Evolutionary conservation across 148 eudicot genomes (phyloP), one percentile per base, ranked within the genome.

Genomic region (Chenopodium album): DNA sequence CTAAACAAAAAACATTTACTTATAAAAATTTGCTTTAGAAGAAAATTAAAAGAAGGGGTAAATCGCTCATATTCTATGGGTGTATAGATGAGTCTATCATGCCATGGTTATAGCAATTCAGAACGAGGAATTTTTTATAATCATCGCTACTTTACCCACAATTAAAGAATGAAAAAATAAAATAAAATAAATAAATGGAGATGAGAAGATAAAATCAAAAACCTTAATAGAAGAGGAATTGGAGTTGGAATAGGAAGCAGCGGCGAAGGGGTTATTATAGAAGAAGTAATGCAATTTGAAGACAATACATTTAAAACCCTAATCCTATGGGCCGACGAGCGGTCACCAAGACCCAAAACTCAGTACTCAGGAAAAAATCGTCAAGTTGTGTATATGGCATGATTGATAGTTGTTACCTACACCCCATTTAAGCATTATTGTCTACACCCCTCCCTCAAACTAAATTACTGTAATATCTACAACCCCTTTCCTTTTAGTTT

Each of bases 21-120:
- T 52, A 11, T 56, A 14, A 16, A 16, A 16, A 3, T 4, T 14
- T 2, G 4, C 2, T 56, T 56, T 1, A 13, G 29, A 11, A 14
- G 34, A 14, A 19, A 50, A 68, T 26, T 31, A 31, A 31, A 1
- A 54, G 5, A 11, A 0, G 74, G 81, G 75, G 31, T 9, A 79
- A 79, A 78, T 34, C 41, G 81, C 81, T 79, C 75, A 79, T 52
- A 79, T 79, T 79, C 81, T 79, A 79, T 79, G 81, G 81, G 75
- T 79, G 81, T 69, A 79, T 79, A 78, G 32, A 28, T 19, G 59
- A 28, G 74, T 69, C 75, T 79, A 9, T 69, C 81, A 79, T 79
- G 81, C 81, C 80, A 70, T 69, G 0, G 48, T 9, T 9, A 70
- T 79, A 22, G 81, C 81, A 50, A 69, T 67, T 79, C 81, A 69